Base-by-base conservation (phyloP, 164 flowering plant genomes). In the Protea cynaroides region DNA sequence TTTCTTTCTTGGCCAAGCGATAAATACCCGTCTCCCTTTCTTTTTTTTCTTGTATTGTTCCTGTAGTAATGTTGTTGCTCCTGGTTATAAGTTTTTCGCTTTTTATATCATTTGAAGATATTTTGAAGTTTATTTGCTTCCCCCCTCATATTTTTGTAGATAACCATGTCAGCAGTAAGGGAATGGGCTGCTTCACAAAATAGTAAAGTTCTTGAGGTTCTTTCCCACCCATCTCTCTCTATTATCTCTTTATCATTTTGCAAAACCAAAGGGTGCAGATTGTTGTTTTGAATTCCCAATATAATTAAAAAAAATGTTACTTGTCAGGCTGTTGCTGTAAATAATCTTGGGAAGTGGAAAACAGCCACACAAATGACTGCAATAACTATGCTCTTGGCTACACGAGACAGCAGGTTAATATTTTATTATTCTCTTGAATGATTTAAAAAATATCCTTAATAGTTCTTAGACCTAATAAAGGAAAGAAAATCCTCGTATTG, bases 101-200 rank as follows among this genome's bases (percentile, higher is more conserved):
- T 29, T 29, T 29, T 29, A 29, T 29, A 29, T 29, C 5, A 29
- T 29, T 29, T 40, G 46, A 40, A 8, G 46, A 40, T 40, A 40
- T 8, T 8, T 40, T 8, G 8, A 9, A 40, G 9, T 1, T 40
- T 6, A 40, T 40, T 9, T 40, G 46, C 52, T 29, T 18, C 49
- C 61, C 49, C 61, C 11, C 51, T 29, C 34, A 3, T 29, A 5
- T 62, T 18, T 69, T 50, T 73, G 78, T 79, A 95, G 99, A 95
- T 95, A 76, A 95, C 99, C 12, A 95, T 95, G 96, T 91, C 99
- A 7, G 97, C 97, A 17, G 97, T 95, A 25, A 84, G 99, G 71
- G 99, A 95, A 83, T 95, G 99, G 99, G 99, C 99, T 74, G 99
- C 99, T 61, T 92, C 97, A 66, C 93, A 88, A 75, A 78, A 80